A percentile compares a stretch with the other conserved stretches of the same genome.
phyloP scores from a whole-genome alignment of 192 early-diverging fungal species.

The Coemansia sp. region DNA sequence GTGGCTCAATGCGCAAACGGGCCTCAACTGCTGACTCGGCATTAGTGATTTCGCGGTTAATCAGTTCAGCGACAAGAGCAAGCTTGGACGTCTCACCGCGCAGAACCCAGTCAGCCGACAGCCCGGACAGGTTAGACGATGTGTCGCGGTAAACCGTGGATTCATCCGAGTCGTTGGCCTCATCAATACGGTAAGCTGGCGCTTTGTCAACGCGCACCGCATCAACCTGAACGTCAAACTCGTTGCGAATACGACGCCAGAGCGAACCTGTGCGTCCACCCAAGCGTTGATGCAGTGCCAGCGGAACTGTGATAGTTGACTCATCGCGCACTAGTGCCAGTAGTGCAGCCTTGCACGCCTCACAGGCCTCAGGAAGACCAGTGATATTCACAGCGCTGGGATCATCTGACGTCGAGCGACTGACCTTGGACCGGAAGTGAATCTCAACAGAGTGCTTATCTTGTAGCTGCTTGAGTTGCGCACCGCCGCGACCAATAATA shows the following conservation, averaged over 20 bases:
- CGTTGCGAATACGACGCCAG: conserved; percentile 61
- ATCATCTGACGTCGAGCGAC: conserved; percentile 1
- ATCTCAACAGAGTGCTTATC: conserved; percentile 65
- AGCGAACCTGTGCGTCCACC: conserved; percentile 55
- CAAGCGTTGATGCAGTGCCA: conserved; percentile 60
- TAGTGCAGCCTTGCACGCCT: conserved; percentile 50
- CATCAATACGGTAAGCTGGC: conserved; percentile 52
- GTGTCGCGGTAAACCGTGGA: conserved; percentile 32
- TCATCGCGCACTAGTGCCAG: conserved; percentile 58
- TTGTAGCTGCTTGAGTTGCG: conserved; percentile 70
- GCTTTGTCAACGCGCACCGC: conserved; percentile 44
- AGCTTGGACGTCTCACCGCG: conserved; percentile 58
- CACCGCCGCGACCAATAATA: conserved; percentile 79
- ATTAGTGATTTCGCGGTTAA: conserved; percentile 19
- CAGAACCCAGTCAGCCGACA: conserved; percentile 55
- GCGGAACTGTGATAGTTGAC: conserved; percentile 49
- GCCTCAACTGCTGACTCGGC: conserved; percentile 30
- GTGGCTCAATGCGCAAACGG: conserved; percentile 51
- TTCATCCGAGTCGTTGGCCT: conserved; percentile 14
- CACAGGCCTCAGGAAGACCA: conserved; percentile 59
- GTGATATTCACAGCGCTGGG: conserved; percentile 56
- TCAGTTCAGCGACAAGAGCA: conserved; percentile 33
- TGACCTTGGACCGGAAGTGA: conserved; percentile 51
- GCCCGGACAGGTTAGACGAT: conserved; percentile 9
- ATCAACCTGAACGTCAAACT: conserved; percentile 63